These are phyloP conservation scores for Bacterosira constricta DNA, from an alignment of 108 stramenopile genomes.

Conservation along the genomic window DNA sequence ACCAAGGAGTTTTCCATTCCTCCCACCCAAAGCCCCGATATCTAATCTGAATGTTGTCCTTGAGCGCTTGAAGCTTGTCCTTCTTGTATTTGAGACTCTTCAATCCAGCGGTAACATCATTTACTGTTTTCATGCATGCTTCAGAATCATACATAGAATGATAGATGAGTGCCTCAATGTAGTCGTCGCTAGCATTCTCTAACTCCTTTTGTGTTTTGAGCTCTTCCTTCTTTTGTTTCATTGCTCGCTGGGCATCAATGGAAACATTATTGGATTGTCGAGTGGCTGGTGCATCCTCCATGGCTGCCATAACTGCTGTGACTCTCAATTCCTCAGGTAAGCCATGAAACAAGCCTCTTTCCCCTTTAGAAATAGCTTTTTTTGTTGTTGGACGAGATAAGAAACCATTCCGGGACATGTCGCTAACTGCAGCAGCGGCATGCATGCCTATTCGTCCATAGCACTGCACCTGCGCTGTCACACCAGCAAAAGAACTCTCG, in stretches of 20 bases:
- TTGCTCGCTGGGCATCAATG: not conserved
- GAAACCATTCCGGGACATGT: not conserved
- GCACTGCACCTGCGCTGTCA: not conserved
- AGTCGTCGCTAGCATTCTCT: not conserved
- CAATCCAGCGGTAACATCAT: not conserved
- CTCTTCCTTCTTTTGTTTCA: conserved; percentile 1
- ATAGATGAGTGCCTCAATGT: conserved; percentile 18
- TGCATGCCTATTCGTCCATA: not conserved
- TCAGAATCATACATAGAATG: conserved; percentile 3
- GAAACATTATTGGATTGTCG: not conserved
- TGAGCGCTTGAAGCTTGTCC: no score
- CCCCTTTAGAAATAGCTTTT: not conserved
- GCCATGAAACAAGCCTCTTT: conserved; percentile 1
- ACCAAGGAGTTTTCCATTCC: conserved; percentile 12
- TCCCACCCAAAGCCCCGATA: conserved; percentile 11
- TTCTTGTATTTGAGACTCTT: not conserved
- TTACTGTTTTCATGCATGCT: conserved; percentile 15
- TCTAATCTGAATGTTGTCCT: conserved; percentile 16
- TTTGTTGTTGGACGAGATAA: not conserved
- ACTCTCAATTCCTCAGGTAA: not conserved
- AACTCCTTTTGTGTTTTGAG: not conserved
- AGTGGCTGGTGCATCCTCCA: conserved; percentile 4
- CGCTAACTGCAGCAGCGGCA: not conserved
- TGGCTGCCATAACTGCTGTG: not conserved
- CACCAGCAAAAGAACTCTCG: conserved; percentile 7